phyloP scores from a whole-genome alignment of 1,284 basidiomycete genomes.

The Apiotrichum laibachii region DNA sequence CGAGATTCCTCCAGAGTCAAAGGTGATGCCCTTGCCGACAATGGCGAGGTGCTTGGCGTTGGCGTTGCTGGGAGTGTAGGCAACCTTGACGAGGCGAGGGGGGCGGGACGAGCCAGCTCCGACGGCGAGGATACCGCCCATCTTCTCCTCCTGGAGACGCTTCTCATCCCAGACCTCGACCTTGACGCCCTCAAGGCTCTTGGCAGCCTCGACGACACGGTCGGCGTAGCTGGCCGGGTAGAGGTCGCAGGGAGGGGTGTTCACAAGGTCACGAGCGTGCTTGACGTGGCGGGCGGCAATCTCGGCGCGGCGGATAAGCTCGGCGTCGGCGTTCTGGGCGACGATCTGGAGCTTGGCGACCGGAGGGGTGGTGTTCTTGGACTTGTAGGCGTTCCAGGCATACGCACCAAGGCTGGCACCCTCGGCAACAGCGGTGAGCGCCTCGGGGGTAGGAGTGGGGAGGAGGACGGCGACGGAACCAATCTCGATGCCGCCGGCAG shows the following conservation, averaged over 20 bases:
- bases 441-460: slow-evolving; percentile 9
- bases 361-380: slow-evolving; percentile 14
- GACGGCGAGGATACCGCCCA: slow-evolving; percentile 5
- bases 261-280: slow-evolving; percentile 19
- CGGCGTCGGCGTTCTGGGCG: neutral
- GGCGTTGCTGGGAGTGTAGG: slow-evolving; percentile 10
- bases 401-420: slow-evolving; percentile 21
- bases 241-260: slow-evolving; percentile 20
- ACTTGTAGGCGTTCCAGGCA: slow-evolving; percentile 22
- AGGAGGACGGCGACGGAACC: slow-evolving; percentile 12
- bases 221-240: slow-evolving; percentile 20
- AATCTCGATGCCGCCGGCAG: slow-evolving; percentile 10
- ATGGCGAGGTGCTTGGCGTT: slow-evolving; percentile 10
- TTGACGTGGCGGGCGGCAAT: slow-evolving; percentile 17
- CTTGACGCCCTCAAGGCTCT: neutral
- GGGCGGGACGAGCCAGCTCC: slow-evolving; percentile 4
- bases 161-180: slow-evolving; percentile 16
- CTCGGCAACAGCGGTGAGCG: slow-evolving; percentile 17
- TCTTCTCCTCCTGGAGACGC: slow-evolving; percentile 4
- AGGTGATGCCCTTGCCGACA: slow-evolving; percentile 18
- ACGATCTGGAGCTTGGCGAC: slow-evolving; percentile 14
- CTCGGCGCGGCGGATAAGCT: slow-evolving; percentile 12
- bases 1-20: slow-evolving; percentile 12
- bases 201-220: slow-evolving; percentile 5
- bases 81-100: slow-evolving; percentile 15